Conservation (phyloP, 768 basidiomycete genomes). For the Podaxis carcinomalis region DNA sequence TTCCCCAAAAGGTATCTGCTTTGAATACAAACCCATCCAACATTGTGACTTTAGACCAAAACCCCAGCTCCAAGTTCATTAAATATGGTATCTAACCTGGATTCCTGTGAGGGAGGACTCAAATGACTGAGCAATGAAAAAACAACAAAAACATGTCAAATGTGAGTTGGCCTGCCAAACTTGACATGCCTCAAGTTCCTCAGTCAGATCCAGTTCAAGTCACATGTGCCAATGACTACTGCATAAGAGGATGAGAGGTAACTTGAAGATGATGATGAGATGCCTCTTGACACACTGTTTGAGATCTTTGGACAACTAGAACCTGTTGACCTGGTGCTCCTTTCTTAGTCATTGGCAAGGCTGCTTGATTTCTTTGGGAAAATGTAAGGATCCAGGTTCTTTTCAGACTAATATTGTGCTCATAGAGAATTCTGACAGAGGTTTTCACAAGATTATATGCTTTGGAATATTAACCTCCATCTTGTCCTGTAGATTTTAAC, state of each 20-base stretch:
- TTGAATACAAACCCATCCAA: background rate
- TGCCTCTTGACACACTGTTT: conserved; percentile 30
- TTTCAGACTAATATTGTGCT: background rate
- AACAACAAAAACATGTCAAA: too few relatives aligned
- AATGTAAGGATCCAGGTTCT: conserved; percentile 12
- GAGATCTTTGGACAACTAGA: conserved; percentile 35
- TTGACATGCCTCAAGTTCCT: too few relatives aligned
- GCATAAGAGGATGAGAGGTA: conserved; percentile 19
- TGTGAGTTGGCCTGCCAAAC: too few relatives aligned
- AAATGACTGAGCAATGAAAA: too few relatives aligned
- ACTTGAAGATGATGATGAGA: conserved; percentile 24
- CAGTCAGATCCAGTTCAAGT: too few relatives aligned
- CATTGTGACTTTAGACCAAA: background rate
- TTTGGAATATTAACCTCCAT: conserved; percentile 15
- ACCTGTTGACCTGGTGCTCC: conserved; percentile 37
- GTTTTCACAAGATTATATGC: conserved; percentile 21
- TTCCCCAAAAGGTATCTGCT: background rate
- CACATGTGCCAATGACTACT: background rate
- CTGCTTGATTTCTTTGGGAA: conserved; percentile 28
- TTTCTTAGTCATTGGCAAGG: conserved; percentile 28
- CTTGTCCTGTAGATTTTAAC: conserved; percentile 25
- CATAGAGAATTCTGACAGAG: background rate
- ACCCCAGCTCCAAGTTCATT: background rate
- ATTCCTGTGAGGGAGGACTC: too few relatives aligned
- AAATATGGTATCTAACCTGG: background rate